Base-by-base conservation (phyloP, 306 rosid species). In the Acmispon strigosus region DNA sequence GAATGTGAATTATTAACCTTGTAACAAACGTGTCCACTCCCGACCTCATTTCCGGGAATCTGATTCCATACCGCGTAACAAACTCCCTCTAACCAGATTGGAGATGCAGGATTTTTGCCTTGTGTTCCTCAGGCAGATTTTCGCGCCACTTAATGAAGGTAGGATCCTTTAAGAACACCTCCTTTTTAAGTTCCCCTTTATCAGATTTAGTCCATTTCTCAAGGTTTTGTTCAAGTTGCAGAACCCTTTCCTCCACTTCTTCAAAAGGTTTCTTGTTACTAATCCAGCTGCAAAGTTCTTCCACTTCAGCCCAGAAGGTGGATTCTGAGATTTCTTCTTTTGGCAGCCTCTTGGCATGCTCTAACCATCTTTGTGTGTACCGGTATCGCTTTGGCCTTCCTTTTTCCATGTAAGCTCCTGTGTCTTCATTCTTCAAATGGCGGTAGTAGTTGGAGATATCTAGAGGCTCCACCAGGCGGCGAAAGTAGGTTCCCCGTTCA, bases 391-490 rank as follows among this genome's bases (percentile, higher is more conserved):
- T 90, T 0, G 98, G 95, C 83, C 98, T 81, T 0, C 70, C 94
- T 60, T 13, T 67, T 0, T 1, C 1, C 87, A 80, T 56, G 76
- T 94, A 94, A 12, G 92, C 55, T 24, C 95, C 91, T 0, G 91
- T 70, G 49, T 86, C 97, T 17, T 87, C 92, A 7, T 87, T 11
- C 89, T 78, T 87, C 7, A 55, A 52, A 36, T 89, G 97, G 20
- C 98, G 52, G n/a, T 94, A 83, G 56, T 83, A 94, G 81, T 94
- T 90, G 17, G 97, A 90, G 3, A 94, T 77, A 32, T 90, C 97
- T 6, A 94, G 73, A 41, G 98, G 97, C 82, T 94, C 98, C 15
- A 86, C 82, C 4, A 90, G 81, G 41, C 68, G 78, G 7, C 97
- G 92, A 19, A 39, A 89, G 34, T 20, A 1, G 0, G 95, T 94